Percentiles rank a stretch among this genome's conserved stretches.
Conservation (phyloP, 1,284 basidiomycete species). For the Heterobasidion parviporum region DNA sequence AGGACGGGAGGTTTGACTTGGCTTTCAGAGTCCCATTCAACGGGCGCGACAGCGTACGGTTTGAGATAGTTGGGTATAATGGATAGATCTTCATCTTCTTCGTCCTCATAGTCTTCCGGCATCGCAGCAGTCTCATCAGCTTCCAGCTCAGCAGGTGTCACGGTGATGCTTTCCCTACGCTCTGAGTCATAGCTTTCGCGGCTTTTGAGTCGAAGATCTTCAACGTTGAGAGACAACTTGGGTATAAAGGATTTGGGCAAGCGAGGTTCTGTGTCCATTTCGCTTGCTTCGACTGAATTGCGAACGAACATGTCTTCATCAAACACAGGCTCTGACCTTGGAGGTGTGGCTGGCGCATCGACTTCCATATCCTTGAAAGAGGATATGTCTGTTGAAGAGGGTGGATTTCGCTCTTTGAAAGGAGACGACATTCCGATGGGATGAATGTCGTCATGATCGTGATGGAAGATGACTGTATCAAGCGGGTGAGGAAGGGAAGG, state of each 20-base stretch:
- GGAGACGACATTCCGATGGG: not conserved
- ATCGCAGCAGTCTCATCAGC: not conserved
- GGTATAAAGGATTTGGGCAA: too few relatives aligned
- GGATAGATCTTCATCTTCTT: constrained; percentile 16
- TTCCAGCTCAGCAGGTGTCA: not conserved
- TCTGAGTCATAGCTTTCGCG: too few relatives aligned
- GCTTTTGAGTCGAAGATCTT: too few relatives aligned
- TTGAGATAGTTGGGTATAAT: constrained; percentile 51
- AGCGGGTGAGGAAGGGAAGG: not conserved
- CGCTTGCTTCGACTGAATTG: not conserved
- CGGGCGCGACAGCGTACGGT: constrained; percentile 58
- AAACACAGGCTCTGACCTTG: too few relatives aligned
- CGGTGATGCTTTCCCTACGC: not conserved
- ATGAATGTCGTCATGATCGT: not conserved
- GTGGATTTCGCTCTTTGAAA: not conserved
- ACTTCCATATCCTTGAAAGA: not conserved
- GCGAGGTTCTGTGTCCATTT: not conserved
- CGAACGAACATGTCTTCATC: not conserved
- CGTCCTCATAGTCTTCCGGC: constrained; percentile 4
- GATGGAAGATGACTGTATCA: not conserved
- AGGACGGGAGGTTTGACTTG: constrained; percentile 73
- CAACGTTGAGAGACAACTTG: too few relatives aligned
- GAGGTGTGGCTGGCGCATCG: not conserved
- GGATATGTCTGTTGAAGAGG: not conserved
- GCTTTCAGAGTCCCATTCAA: constrained; percentile 51